Percentiles rank a stretch among this genome's conserved stretches.
Evolutionary conservation across 352 stramenopile genomes (phyloP).

Genomic region (Globisporangium alternatum): DNA sequence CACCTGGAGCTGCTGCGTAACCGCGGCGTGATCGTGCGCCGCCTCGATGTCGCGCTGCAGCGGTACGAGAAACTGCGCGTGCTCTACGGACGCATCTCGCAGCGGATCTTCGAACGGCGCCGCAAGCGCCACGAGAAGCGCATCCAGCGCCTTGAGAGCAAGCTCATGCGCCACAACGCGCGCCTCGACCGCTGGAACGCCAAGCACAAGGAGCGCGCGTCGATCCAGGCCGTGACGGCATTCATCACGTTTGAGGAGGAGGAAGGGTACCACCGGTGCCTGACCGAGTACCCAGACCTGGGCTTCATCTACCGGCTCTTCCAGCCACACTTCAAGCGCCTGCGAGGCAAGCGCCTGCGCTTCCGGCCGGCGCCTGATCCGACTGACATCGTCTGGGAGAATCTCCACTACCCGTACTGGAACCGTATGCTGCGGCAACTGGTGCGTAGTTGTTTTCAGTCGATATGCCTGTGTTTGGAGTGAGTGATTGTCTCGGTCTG

Average conservation of each 20-base stretch:
- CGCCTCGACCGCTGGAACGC: constrained; percentile 30
- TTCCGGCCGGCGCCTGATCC: constrained; percentile 71
- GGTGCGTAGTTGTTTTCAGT: constrained; percentile 21
- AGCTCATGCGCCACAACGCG: constrained; percentile 41
- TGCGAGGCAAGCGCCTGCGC: constrained; percentile 68
- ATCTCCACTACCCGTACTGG: constrained; percentile 64
- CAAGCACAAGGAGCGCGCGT: constrained; percentile 18
- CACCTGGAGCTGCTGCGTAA: constrained; percentile 61
- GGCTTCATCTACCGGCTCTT: constrained; percentile 73
- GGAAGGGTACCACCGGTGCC: constrained; percentile 72
- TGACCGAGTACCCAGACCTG: constrained; percentile 74
- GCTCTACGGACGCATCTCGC: constrained; percentile 42
- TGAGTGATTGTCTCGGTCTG: not conserved
- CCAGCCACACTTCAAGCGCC: constrained; percentile 55
- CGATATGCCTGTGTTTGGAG: not conserved
- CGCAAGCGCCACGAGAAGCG: constrained; percentile 43
- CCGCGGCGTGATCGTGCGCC: constrained; percentile 58
- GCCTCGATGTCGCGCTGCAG: constrained; percentile 61
- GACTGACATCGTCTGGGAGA: constrained; percentile 86
- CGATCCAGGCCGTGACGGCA: constrained; percentile 60
- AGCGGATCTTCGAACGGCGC: constrained; percentile 35
- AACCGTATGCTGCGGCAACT: constrained; percentile 62
- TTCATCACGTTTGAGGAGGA: constrained; percentile 87
- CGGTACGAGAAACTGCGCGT: constrained; percentile 65
- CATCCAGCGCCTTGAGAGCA: constrained; percentile 39